A percentile compares a stretch with the other conserved stretches of the same genome.
Evolutionary conservation across 2,329 filamentous ascomycete species (phyloP).

Genomic region (Monosporascus cannonballus): DNA sequence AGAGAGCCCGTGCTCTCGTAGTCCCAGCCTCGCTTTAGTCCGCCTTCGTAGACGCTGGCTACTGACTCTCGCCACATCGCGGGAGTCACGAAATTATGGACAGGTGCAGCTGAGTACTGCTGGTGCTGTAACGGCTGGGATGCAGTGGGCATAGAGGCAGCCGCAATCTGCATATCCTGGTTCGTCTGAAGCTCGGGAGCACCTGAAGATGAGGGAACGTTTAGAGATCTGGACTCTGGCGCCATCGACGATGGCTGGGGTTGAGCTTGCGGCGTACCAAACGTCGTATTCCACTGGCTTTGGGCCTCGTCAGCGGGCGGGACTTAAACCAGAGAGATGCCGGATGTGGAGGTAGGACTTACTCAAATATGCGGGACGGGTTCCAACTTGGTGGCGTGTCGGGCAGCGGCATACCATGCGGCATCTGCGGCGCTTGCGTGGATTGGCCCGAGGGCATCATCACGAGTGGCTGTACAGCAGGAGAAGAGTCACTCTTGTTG

Average conservation of each 20-base stretch:
- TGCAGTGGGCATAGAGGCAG: constrained; percentile 35
- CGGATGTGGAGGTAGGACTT: constrained; percentile 35
- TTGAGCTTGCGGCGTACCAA: constrained; percentile 62
- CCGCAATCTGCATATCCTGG: constrained; percentile 46
- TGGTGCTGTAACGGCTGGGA: constrained; percentile 43
- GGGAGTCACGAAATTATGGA: constrained; percentile 58
- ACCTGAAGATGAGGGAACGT: constrained; percentile 46
- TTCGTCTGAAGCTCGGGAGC: constrained; percentile 47
- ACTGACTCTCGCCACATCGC: constrained; percentile 71
- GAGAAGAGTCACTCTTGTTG: constrained; percentile 66
- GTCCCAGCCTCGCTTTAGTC: constrained; percentile 57
- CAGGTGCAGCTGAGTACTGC: constrained; percentile 46
- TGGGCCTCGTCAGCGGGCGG: constrained; percentile 16
- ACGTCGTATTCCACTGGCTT: constrained; percentile 94
- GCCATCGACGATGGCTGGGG: constrained; percentile 34
- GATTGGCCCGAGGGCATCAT: constrained; percentile 59
- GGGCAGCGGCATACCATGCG: constrained; percentile 52
- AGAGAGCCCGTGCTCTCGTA: constrained; percentile 35
- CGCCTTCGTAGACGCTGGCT: constrained; percentile 61
- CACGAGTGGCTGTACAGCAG: constrained; percentile 63
- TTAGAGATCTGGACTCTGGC: constrained; percentile 45
- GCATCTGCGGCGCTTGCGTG: constrained; percentile 45
- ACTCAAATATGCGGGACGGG: constrained; percentile 85
- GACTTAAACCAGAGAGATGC: constrained; percentile 4
- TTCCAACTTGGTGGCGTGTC: constrained; percentile 69